A percentile compares a stretch with the other conserved stretches of the same genome.
These are phyloP conservation scores for Cucurbitaria berberidis DNA, from an alignment of 2,329 filamentous ascomycete species.

Conservation along the genomic window DNA sequence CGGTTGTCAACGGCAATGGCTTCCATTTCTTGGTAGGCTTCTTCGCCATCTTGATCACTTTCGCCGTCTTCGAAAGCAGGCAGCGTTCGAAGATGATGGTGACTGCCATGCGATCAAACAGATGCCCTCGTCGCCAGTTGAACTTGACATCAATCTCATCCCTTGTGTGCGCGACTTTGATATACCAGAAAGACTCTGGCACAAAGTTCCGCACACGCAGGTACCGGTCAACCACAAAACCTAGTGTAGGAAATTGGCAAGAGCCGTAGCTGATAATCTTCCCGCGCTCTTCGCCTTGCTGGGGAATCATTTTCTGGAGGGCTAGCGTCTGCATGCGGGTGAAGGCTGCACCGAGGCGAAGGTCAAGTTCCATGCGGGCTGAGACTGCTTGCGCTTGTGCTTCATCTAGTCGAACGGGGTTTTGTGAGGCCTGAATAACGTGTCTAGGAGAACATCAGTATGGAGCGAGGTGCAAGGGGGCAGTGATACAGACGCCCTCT, in stretches of 20 bases:
- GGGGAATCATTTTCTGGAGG: slow-evolving; percentile 71
- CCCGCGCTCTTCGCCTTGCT: slow-evolving; percentile 66
- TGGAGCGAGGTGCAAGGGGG: neutral
- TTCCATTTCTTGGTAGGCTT: slow-evolving; percentile 95
- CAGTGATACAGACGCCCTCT: slow-evolving; percentile 71
- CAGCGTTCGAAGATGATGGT: slow-evolving; percentile 86
- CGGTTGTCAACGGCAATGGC: slow-evolving; percentile 89
- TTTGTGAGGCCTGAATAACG: slow-evolving; percentile 80
- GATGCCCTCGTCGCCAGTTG: slow-evolving; percentile 77
- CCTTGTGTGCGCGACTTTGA: slow-evolving; percentile 80
- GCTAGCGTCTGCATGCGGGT: slow-evolving; percentile 84
- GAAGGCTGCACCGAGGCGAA: slow-evolving; percentile 89
- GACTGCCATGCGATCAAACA: slow-evolving; percentile 87
- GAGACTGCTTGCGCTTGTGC: slow-evolving; percentile 85
- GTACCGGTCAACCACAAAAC: slow-evolving; percentile 96
- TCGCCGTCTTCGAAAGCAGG: slow-evolving; percentile 74
- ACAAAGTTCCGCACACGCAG: slow-evolving; percentile 93
- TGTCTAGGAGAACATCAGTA: slow-evolving; percentile 62
- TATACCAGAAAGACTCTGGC: slow-evolving; percentile 89
- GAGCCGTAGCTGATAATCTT: slow-evolving; percentile 85
- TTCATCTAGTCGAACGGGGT: slow-evolving; percentile 80
- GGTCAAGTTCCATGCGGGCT: slow-evolving; percentile 87
- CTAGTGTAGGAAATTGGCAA: slow-evolving; percentile 95
- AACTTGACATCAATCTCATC: slow-evolving; percentile 83
- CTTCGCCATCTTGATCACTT: slow-evolving; percentile 83